Conservation (phyloP, 2,329 filamentous ascomycete species). For the Thelonectria rubi region DNA sequence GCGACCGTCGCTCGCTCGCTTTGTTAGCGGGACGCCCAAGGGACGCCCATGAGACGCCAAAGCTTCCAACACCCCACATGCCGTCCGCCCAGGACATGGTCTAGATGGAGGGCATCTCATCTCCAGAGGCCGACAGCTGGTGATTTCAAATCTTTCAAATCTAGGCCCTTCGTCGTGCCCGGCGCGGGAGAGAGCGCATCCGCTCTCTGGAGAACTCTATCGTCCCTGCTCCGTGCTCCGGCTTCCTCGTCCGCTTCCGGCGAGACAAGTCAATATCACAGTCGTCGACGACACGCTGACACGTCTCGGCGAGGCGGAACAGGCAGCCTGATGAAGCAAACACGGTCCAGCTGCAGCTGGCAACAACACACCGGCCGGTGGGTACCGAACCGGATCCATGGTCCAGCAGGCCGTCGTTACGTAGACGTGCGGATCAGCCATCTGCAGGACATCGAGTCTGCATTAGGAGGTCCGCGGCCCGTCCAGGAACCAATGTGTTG, state of each 20-base stretch:
- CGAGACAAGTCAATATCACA: background rate
- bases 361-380: background rate
- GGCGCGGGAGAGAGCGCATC: background rate
- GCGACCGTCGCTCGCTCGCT: conserved; percentile 4
- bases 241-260: background rate
- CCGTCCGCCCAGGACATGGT: conserved; percentile 4
- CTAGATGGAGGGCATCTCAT: conserved; percentile 15
- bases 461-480: conserved; percentile 27
- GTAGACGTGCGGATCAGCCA: conserved; percentile 15
- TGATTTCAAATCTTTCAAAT: conserved; percentile 6
- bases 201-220: conserved; percentile 1
- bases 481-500: conserved; percentile 15
- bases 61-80: conserved; percentile 15
- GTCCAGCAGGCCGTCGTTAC: background rate
- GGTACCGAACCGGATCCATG: background rate
- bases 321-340: too few relatives aligned
- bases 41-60: background rate
- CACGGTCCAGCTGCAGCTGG: background rate
- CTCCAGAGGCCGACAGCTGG: conserved; percentile 10
- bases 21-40: conserved; percentile 13
- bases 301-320: conserved; percentile 10
- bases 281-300: background rate
- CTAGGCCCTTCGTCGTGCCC: conserved; percentile 21
- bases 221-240: background rate
- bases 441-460: conserved; percentile 39